These are phyloP conservation scores for Beauveria australis DNA, from an alignment of 2,329 filamentous ascomycete species.

Conservation along the genomic window DNA sequence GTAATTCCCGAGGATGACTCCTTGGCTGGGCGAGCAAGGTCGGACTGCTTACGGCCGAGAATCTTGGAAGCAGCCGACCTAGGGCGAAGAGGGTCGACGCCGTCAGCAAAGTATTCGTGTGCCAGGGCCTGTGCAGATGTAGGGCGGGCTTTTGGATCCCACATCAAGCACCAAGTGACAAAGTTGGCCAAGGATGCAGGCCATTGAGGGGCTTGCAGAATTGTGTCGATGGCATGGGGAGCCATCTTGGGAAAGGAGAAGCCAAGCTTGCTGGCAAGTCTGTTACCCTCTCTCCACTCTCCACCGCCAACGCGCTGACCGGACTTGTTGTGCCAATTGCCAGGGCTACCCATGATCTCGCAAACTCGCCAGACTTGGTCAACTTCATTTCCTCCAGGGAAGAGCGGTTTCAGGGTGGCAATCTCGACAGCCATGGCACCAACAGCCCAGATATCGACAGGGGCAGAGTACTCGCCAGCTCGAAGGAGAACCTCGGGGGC, in stretches of 20 bases:
- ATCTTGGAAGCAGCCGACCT: conserved; percentile 81
- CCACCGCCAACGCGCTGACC: conserved; percentile 83
- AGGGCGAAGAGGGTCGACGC: conserved; percentile 83
- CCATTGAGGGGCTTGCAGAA: conserved; percentile 86
- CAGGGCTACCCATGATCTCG: conserved; percentile 98
- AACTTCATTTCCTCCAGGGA: conserved; percentile 95
- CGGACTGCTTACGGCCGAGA: conserved; percentile 83
- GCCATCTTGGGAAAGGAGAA: conserved; percentile 99
- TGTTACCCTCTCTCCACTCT: conserved; percentile 92
- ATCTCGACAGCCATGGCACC: conserved; percentile 98
- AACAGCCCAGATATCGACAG: conserved; percentile 97
- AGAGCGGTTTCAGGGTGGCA: conserved; percentile 89
- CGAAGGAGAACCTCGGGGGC: conserved; percentile 90
- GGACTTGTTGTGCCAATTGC: conserved; percentile 94
- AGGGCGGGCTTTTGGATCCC: conserved; percentile 88
- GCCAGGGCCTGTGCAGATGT: conserved; percentile 90
- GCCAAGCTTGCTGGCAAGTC: conserved; percentile 87
- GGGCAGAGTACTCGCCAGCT: conserved; percentile 93
- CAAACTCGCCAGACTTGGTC: conserved; percentile 98
- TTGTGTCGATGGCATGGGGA: conserved; percentile 90
- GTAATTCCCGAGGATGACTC: conserved; percentile 53
- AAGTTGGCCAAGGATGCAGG: conserved; percentile 80
- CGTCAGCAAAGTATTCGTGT: conserved; percentile 91
- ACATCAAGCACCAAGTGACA: conserved; percentile 98
- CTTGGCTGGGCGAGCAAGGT: conserved; percentile 61